Percentiles rank a stretch among this genome's conserved stretches.
Evolutionary conservation across 148 eudicot species (phyloP).

Genomic region (Cornus florida): DNA sequence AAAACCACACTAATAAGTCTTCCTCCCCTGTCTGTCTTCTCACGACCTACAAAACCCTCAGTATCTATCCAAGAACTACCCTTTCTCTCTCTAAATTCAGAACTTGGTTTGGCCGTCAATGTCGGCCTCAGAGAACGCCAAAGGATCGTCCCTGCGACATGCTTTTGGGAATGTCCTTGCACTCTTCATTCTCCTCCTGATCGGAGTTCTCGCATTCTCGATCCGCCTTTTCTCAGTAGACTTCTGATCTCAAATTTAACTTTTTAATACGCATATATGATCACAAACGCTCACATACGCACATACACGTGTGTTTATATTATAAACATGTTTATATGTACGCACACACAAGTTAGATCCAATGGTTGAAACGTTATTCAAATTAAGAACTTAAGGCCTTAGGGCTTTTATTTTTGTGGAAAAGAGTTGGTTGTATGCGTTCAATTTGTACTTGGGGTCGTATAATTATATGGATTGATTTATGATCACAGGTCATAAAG

Average conservation of each 20-base stretch:
- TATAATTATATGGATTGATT: neutral
- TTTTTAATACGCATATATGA: neutral
- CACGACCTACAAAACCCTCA: constrained; percentile 14
- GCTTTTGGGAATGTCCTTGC: constrained; percentile 88
- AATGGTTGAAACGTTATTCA: neutral
- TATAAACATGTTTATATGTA: neutral
- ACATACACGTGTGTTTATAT: neutral
- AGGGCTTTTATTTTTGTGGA: neutral
- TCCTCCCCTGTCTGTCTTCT: neutral
- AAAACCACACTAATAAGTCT: neutral
- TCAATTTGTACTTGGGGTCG: neutral
- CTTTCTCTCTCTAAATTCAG: constrained; percentile 1
- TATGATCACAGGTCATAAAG: constrained; percentile 65
- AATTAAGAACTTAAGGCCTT: neutral
- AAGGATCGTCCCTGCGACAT: constrained; percentile 45
- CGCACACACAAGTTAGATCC: constrained; percentile 26
- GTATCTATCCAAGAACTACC: neutral
- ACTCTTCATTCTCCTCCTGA: constrained; percentile 69
- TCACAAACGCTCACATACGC: neutral
- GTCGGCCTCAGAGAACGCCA: constrained; percentile 67
- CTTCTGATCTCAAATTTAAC: neutral
- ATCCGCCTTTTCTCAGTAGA: constrained; percentile 88
- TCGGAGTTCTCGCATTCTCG: constrained; percentile 93
- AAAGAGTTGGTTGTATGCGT: neutral
- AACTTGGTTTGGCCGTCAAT: constrained; percentile 44